phyloP scores from a whole-genome alignment of 2,329 filamentous ascomycete species.

The Nemania sp. region DNA sequence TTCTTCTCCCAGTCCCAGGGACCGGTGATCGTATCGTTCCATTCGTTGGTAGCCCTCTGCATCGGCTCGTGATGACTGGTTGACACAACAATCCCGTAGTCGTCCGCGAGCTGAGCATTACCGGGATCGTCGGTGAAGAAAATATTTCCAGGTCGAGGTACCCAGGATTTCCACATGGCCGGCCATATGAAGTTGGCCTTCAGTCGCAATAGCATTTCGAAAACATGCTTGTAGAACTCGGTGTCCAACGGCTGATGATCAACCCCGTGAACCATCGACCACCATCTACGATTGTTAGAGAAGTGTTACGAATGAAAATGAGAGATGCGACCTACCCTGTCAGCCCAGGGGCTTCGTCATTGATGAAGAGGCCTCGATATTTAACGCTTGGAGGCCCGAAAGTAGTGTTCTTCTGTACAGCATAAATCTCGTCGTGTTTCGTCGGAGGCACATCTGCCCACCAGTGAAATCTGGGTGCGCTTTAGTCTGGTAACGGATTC shows the following conservation, averaged over 20 bases:
- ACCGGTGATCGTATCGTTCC: conserved; percentile 48
- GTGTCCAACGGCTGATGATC: conserved; percentile 52
- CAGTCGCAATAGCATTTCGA: conserved; percentile 63
- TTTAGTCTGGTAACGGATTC: background rate
- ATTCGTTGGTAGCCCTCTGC: conserved; percentile 59
- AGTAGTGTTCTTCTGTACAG: conserved; percentile 49
- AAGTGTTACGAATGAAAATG: conserved; percentile 32
- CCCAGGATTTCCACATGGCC: conserved; percentile 61
- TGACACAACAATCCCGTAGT: conserved; percentile 66
- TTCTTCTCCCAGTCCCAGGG: conserved; percentile 65
- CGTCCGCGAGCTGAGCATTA: conserved; percentile 62
- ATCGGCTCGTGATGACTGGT: conserved; percentile 69
- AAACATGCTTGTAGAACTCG: conserved; percentile 63
- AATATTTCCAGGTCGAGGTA: conserved; percentile 52
- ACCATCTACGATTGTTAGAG: conserved; percentile 56
- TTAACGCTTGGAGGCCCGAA: conserved; percentile 60
- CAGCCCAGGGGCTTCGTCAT: conserved; percentile 63
- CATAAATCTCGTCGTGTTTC: conserved; percentile 53
- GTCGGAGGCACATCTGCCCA: conserved; percentile 61
- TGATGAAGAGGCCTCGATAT: conserved; percentile 65
- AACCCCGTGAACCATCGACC: conserved; percentile 54
- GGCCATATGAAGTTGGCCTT: conserved; percentile 70
- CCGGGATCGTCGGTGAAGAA: conserved; percentile 65
- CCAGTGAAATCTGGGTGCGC: conserved; percentile 55
- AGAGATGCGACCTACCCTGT: conserved; percentile 27